Evolutionary conservation across 2,329 filamentous ascomycete genomes (phyloP).

Genomic region (Claviceps sp.): DNA sequence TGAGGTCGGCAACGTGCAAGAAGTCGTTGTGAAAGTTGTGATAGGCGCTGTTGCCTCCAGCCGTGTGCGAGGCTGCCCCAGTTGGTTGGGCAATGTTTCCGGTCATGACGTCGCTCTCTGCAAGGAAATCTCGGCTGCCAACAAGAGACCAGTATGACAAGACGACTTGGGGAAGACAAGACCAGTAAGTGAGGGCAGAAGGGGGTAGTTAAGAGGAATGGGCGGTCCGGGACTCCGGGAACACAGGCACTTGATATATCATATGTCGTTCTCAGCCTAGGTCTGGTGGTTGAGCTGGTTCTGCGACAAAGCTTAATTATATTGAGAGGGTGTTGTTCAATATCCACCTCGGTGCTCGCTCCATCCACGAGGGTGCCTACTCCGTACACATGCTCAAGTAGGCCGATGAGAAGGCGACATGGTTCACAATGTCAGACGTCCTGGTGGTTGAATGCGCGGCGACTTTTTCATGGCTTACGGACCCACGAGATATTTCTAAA

Average conservation of each 20-base stretch:
- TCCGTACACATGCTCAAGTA: not conserved
- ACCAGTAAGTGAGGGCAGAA: not conserved
- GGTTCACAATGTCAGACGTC: not conserved
- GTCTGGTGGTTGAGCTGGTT: not conserved
- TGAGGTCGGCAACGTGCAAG: constrained; percentile 50
- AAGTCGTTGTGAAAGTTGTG: constrained; percentile 71
- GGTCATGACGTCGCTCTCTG: constrained; percentile 1
- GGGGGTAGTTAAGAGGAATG: not conserved
- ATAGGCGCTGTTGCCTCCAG: constrained; percentile 56
- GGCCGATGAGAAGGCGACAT: not conserved
- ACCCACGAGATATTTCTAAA: not conserved
- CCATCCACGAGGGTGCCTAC: not conserved
- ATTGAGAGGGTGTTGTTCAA: not conserved
- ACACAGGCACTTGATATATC: not conserved
- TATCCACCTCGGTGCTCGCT: not conserved
- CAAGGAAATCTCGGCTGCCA: not conserved
- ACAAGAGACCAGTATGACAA: not conserved
- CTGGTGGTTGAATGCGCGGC: not conserved
- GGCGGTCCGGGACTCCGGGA: not conserved
- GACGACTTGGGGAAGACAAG: not conserved
- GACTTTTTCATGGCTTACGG: not conserved
- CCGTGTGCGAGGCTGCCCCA: constrained; percentile 28
- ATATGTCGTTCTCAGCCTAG: not conserved
- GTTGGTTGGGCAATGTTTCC: constrained; percentile 3
- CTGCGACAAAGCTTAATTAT: not conserved